A percentile compares a stretch with the other conserved stretches of the same genome.
Conservation (phyloP, 805 yeast species). For the Jamesozyma spencerorum region DNA sequence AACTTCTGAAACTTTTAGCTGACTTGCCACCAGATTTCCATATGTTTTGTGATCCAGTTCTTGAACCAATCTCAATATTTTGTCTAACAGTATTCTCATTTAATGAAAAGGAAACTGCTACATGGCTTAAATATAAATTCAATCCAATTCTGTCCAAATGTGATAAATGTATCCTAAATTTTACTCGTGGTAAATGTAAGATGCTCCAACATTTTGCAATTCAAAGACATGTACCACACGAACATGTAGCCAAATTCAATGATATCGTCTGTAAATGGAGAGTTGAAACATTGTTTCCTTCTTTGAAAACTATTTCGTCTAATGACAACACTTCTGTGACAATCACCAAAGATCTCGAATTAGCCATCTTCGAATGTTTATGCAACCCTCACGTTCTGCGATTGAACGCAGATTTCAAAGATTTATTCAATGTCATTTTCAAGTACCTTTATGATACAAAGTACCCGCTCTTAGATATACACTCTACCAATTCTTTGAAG, state of each 20-base stretch:
- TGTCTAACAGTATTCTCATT: slow-evolving; percentile 54
- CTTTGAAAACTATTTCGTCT: slow-evolving; percentile 16
- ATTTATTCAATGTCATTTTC: slow-evolving; percentile 32
- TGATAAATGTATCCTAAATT: slow-evolving; percentile 43
- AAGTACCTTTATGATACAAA: slow-evolving; percentile 24
- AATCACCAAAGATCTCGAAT: slow-evolving; percentile 19
- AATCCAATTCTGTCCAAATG: slow-evolving; percentile 39
- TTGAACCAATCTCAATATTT: slow-evolving; percentile 44
- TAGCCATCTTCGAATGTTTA: slow-evolving; percentile 39
- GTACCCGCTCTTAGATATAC: slow-evolving; percentile 21
- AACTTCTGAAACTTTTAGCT: slow-evolving; percentile 32
- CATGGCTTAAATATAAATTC: slow-evolving; percentile 36
- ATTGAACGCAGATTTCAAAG: slow-evolving; percentile 29
- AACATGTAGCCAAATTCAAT: slow-evolving; percentile 29
- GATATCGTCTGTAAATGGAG: slow-evolving; percentile 32
- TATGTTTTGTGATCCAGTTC: slow-evolving; percentile 46
- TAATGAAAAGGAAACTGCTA: slow-evolving; percentile 36
- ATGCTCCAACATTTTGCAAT: slow-evolving; percentile 44
- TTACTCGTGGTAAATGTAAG: slow-evolving; percentile 44
- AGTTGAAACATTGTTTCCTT: slow-evolving; percentile 19
- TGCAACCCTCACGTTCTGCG: slow-evolving; percentile 45
- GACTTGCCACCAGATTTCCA: slow-evolving; percentile 32
- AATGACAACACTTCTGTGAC: slow-evolving; percentile 15
- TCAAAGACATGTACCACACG: slow-evolving; percentile 41
- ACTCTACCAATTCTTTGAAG: slow-evolving; percentile 8